Evolutionary conservation across 2,329 filamentous ascomycete genomes (phyloP).

Genomic region (Phyllosticta paracitricarpa): DNA sequence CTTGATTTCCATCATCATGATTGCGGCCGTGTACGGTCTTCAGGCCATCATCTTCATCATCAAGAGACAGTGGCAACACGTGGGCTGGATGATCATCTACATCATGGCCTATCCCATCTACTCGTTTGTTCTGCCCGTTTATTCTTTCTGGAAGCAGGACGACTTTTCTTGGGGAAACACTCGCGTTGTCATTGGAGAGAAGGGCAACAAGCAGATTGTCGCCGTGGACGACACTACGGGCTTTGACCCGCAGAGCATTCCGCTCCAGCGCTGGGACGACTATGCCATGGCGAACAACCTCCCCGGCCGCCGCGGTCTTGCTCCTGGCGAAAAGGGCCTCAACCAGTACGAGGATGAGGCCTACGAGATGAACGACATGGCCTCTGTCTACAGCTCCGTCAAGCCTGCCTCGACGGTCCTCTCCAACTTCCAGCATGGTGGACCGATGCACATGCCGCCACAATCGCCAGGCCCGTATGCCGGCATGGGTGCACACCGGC

Average conservation of each 20-base stretch:
- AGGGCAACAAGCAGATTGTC: conserved; percentile 81
- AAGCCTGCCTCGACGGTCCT: conserved; percentile 78
- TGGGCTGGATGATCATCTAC: conserved; percentile 99
- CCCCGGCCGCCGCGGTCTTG: conserved; percentile 73
- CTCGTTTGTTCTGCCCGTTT: conserved; percentile 80
- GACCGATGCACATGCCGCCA: conserved; percentile 64
- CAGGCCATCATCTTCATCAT: conserved; percentile 94
- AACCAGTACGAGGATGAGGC: conserved; percentile 59
- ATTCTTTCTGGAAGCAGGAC: conserved; percentile 99
- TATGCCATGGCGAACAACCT: conserved; percentile 81
- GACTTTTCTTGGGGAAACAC: conserved; percentile 99
- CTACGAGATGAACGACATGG: conserved; percentile 99
- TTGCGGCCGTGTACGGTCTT: conserved; percentile 87
- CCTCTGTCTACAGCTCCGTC: conserved; percentile 87
- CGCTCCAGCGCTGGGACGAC: conserved; percentile 93
- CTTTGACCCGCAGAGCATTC: conserved; percentile 87
- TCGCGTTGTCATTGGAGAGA: conserved; percentile 90
- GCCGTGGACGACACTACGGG: conserved; percentile 70
- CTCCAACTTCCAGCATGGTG: conserved; percentile 62
- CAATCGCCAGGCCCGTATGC: conserved; percentile 67
- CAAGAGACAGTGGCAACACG: conserved; percentile 95
- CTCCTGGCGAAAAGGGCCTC: conserved; percentile 47
- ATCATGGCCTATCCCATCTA: conserved; percentile 91
- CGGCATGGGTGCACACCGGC: conserved; percentile 48
- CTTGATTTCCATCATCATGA: conserved; percentile 75